Evolutionary conservation across 2,329 filamentous ascomycete genomes (phyloP).

Genomic region (Diplodia intermedia): DNA sequence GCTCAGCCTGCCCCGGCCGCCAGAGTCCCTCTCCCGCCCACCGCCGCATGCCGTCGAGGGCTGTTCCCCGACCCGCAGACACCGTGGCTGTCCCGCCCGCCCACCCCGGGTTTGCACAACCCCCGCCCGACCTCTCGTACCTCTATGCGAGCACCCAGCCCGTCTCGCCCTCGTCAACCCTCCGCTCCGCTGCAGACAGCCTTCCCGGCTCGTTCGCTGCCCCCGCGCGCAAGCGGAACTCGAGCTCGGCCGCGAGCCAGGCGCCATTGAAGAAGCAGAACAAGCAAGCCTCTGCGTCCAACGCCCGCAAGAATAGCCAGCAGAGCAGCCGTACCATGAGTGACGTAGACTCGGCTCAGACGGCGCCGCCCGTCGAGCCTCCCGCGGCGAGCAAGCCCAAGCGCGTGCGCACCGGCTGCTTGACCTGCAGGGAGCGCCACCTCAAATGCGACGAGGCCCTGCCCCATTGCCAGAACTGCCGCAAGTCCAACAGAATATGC

Average conservation of each 20-base stretch:
- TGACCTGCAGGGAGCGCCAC: conserved; percentile 89
- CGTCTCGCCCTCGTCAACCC: conserved; percentile 34
- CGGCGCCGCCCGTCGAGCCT: conserved; percentile 34
- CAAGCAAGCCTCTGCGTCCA: background rate
- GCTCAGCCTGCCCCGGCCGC: background rate
- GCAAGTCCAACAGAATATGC: conserved; percentile 84
- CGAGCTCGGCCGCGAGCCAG: conserved; percentile 37
- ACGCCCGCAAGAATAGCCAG: conserved; percentile 24
- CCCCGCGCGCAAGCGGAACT: conserved; percentile 24
- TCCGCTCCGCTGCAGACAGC: conserved; percentile 34
- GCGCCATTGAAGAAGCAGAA: conserved; percentile 32
- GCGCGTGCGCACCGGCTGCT: conserved; percentile 85
- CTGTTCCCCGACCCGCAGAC: conserved; percentile 28
- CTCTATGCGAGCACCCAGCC: conserved; percentile 36
- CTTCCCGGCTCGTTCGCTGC: conserved; percentile 34
- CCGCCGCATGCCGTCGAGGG: background rate
- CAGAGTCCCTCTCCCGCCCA: background rate
- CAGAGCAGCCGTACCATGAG: conserved; percentile 34
- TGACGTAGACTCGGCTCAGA: conserved; percentile 33
- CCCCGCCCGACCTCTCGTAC: conserved; percentile 37
- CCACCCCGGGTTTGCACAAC: conserved; percentile 36
- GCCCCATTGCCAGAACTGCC: conserved; percentile 76
- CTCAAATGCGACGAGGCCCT: conserved; percentile 85
- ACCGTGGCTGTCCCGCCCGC: conserved; percentile 45
- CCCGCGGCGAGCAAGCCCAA: conserved; percentile 68